Percentiles rank a stretch among this genome's conserved stretches.
Evolutionary conservation across 2,329 filamentous ascomycete species (phyloP).

Genomic region (Alternaria novae-zelandiae): DNA sequence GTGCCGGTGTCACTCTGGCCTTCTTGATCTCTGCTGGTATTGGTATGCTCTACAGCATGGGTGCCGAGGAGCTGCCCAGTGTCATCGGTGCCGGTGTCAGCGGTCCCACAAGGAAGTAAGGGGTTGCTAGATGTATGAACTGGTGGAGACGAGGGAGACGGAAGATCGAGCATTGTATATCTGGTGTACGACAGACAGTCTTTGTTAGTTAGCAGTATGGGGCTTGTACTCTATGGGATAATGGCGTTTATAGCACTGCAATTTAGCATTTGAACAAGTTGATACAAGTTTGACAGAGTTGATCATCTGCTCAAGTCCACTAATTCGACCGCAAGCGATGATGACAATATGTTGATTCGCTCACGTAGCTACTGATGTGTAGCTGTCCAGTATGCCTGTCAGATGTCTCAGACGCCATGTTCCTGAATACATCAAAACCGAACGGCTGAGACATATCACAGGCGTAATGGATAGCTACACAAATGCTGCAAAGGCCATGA

Average conservation of each 20-base stretch:
- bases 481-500: constrained; percentile 11
- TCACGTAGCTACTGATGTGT: not conserved
- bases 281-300: not conserved
- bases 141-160: not conserved
- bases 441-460: not conserved
- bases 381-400: constrained; percentile 7
- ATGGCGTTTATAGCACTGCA: constrained; percentile 45
- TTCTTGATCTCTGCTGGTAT: constrained; percentile 73
- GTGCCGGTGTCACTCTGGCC: constrained; percentile 74
- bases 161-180: constrained; percentile 32
- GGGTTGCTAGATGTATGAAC: constrained; percentile 22
- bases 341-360: not conserved
- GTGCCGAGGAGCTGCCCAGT: constrained; percentile 85
- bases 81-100: constrained; percentile 96
- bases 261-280: constrained; percentile 24
- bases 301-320: not conserved
- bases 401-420: constrained; percentile 6
- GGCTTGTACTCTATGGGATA: constrained; percentile 29
- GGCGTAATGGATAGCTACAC: not conserved
- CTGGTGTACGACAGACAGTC: constrained; percentile 34
- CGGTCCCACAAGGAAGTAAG: constrained; percentile 58
- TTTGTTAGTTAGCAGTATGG: constrained; percentile 25
- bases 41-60: constrained; percentile 80
- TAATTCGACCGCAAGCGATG: not conserved
- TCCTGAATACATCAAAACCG: not conserved